phyloP scores from a whole-genome alignment of 148 eudicot genomes.

The Mesembryanthemum crystallinum region DNA sequence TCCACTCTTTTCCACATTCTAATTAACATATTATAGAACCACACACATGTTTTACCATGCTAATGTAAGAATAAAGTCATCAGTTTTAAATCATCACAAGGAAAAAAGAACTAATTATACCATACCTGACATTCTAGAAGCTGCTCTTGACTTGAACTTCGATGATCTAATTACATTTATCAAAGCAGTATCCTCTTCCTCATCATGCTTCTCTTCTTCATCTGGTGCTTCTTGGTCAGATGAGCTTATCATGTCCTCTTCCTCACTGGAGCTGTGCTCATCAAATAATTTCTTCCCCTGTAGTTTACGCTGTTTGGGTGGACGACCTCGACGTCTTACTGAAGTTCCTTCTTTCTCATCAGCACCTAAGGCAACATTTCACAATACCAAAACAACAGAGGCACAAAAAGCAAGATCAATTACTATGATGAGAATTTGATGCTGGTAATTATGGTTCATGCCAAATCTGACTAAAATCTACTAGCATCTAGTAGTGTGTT shows the following conservation, averaged over 20 bases:
- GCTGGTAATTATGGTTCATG: background rate
- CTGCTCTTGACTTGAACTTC: conserved; percentile 62
- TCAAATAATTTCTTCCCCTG: conserved; percentile 85
- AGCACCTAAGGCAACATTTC: conserved; percentile 34
- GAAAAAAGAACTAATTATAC: background rate
- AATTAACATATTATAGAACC: background rate
- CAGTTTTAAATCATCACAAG: background rate
- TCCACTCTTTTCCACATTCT: background rate
- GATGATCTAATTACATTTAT: conserved; percentile 63
- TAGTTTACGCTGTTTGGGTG: conserved; percentile 52
- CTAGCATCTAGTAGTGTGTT: background rate
- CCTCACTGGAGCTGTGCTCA: conserved; percentile 83
- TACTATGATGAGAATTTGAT: background rate
- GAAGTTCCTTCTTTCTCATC: conserved; percentile 69
- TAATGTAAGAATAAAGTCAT: background rate
- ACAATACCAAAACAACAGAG: conserved; percentile 15
- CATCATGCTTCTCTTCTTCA: conserved; percentile 58
- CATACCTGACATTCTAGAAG: conserved; percentile 55
- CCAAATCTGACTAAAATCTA: background rate
- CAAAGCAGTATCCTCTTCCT: conserved; percentile 65
- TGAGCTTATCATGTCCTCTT: conserved; percentile 74
- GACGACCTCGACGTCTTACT: conserved; percentile 72
- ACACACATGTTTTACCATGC: background rate
- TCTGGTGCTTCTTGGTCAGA: conserved; percentile 75
- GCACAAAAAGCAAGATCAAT: background rate